These are phyloP conservation scores for Penicillium simplicissimum DNA, from an alignment of 495 filamentous ascomycete genomes.

Conservation along the genomic window DNA sequence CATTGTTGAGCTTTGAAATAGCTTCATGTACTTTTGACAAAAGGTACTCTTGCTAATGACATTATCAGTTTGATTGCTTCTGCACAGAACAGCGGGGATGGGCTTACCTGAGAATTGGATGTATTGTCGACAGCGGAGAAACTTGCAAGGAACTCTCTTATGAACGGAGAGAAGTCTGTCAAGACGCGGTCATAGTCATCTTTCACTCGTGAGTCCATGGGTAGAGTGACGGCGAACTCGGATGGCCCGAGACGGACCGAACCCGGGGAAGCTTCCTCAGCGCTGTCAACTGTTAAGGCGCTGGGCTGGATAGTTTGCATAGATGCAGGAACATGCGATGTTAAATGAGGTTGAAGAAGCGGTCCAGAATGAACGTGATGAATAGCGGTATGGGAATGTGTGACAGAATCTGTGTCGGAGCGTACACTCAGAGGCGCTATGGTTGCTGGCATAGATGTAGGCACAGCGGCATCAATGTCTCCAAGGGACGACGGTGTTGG, in stretches of 20 bases:
- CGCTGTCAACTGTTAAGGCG: constrained; percentile 37
- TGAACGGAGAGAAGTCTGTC: constrained; percentile 24
- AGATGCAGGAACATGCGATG: constrained; percentile 10
- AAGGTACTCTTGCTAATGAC: constrained; percentile 22
- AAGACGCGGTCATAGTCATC: constrained; percentile 45
- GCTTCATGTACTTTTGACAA: constrained; percentile 40
- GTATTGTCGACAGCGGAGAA: constrained; percentile 17
- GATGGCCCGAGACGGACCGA: constrained; percentile 43
- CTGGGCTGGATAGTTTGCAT: constrained; percentile 48
- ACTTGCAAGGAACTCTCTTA: constrained; percentile 29
- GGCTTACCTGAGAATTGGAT: constrained; percentile 27
- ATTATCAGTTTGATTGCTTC: constrained; percentile 10
- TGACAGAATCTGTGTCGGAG: constrained; percentile 28
- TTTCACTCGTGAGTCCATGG: constrained; percentile 49
- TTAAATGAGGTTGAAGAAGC: constrained; percentile 25
- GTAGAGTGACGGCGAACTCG: constrained; percentile 47
- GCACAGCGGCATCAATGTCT: constrained; percentile 41
- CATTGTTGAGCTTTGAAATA: constrained; percentile 46
- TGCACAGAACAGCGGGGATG: neutral
- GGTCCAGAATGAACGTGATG: constrained; percentile 27
- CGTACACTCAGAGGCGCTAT: constrained; percentile 42
- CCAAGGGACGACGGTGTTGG: constrained; percentile 44
- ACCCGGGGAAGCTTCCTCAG: constrained; percentile 36
- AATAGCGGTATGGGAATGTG: constrained; percentile 23
- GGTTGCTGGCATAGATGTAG: constrained; percentile 32